Conservation (phyloP, 169 alveolate species). For the Perkinsus marinus region DNA sequence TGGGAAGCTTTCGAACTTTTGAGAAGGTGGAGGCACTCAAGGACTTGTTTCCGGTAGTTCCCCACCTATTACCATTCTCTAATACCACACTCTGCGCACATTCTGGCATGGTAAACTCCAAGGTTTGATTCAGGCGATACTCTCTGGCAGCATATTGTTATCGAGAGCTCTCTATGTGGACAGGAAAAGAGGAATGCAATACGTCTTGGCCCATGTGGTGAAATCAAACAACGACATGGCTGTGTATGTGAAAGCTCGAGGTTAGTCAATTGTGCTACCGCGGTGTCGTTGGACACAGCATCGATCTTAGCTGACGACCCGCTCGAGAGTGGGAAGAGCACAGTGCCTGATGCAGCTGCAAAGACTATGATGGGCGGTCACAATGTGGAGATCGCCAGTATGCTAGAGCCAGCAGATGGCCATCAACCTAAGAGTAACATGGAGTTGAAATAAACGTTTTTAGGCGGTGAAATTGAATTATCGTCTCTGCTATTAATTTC, state of each 20-base stretch:
- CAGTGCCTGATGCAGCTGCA: neutral
- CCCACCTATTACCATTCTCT: too few species aligned
- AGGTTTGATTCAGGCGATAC: neutral
- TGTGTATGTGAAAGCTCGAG: neutral
- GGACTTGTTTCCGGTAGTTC: neutral
- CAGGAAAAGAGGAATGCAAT: neutral
- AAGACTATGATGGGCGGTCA: neutral
- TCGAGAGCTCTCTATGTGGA: neutral
- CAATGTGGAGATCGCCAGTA: neutral
- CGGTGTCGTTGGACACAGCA: neutral
- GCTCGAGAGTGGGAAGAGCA: neutral
- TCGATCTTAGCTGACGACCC: neutral
- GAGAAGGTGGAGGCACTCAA: neutral
- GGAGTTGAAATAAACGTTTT: too few species aligned
- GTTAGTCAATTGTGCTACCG: neutral
- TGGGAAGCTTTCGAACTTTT: neutral
- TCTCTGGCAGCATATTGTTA: neutral
- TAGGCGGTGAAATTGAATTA: too few species aligned
- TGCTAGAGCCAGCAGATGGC: neutral
- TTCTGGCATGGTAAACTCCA: too few species aligned
- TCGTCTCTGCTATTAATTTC: too few species aligned
- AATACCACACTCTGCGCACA: too few species aligned
- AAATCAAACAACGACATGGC: neutral
- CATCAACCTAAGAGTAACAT: too few species aligned
- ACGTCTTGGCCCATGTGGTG: neutral